Evolutionary conservation across 2,329 filamentous ascomycete genomes (phyloP), one percentile per base, ranked within the genome.

Genomic region (Drechslerella coelobrocha): DNA sequence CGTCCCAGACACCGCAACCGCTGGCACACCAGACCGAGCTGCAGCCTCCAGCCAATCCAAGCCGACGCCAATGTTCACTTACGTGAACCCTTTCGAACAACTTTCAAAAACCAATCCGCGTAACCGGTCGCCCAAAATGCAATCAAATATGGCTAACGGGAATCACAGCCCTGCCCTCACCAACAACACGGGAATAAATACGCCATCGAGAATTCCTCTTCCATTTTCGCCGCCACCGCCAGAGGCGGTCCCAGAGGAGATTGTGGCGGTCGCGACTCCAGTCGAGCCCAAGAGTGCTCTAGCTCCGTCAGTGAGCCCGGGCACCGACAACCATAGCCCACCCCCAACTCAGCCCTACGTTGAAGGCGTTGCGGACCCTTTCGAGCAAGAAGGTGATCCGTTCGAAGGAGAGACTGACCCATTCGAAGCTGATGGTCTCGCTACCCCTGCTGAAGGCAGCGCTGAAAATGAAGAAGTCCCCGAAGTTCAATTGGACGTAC

Each of bases 31-130:
- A 8, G 63, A 68, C 78, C 66, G 74, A 76, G 37, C 77, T 79
- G 34, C 65, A 78, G 0, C 73, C 77, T 39, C 75, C 79, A 6
- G 78, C 79, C 48, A 72, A 78, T 76, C 73, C 78, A 78, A 73
- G 77, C 83, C 57, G 81, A 53, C 74, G 77, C 55, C 72, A 23
- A 27, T 88, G 59, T 90, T 90, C 78, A 89, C 84, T 26, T 89
- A 90, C 78, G 83, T 87, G 75, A 90, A 90, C 75, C 88, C 88
- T 0, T 90, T 90, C 75, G 87, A 90, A 65, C 83, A 88, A 75
- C 80, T 90, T 72, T 84, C 86, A 63, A 86, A 86, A 45, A 86
- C 86, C 1, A 89, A 86, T 72, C 86, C 86, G 37, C 84, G 84
- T 56, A 86, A 85, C 73, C 81, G 80, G 60, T 83, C 83, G 24